Percentiles rank a stretch among this genome's conserved stretches.
Evolutionary conservation across 139 green algal species (phyloP).

Genomic region (Chlamydomonas sphaeroides): DNA sequence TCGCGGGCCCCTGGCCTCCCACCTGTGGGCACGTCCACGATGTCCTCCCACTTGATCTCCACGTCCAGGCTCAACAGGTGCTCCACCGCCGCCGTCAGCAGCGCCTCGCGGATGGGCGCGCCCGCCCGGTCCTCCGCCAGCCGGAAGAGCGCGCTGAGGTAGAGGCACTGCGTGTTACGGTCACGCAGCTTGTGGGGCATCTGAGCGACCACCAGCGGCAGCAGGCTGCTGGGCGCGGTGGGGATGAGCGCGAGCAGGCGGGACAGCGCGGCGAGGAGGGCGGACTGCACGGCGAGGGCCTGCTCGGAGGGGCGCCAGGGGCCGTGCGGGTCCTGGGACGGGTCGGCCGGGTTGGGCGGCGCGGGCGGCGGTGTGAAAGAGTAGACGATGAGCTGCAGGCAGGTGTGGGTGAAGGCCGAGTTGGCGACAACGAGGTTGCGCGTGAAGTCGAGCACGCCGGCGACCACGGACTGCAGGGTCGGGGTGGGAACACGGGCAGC

Average conservation of each 20-base stretch:
- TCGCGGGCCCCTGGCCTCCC: too few species aligned
- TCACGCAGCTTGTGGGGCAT: constrained; percentile 78
- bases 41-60: constrained; percentile 93
- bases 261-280: constrained; percentile 52
- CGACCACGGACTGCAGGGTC: constrained; percentile 56
- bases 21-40: constrained; percentile 72
- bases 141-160: constrained; percentile 68
- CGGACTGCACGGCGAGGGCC: constrained; percentile 56
- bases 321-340: constrained; percentile 32
- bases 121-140: constrained; percentile 69
- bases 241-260: constrained; percentile 79
- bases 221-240: constrained; percentile 63
- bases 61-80: constrained; percentile 83
- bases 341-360: constrained; percentile 13
- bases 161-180: constrained; percentile 78
- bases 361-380: constrained; percentile 64
- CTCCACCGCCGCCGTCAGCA: constrained; percentile 76
- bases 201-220: constrained; percentile 65
- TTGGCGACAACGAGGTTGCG: constrained; percentile 73
- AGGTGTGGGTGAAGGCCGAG: constrained; percentile 68
- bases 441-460: constrained; percentile 68
- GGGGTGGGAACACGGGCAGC: too few species aligned
- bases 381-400: constrained; percentile 75
- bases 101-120: constrained; percentile 61
- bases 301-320: constrained; percentile 57